Conservation (phyloP, 768 basidiomycete species). For the Kwoniella sp. region DNA sequence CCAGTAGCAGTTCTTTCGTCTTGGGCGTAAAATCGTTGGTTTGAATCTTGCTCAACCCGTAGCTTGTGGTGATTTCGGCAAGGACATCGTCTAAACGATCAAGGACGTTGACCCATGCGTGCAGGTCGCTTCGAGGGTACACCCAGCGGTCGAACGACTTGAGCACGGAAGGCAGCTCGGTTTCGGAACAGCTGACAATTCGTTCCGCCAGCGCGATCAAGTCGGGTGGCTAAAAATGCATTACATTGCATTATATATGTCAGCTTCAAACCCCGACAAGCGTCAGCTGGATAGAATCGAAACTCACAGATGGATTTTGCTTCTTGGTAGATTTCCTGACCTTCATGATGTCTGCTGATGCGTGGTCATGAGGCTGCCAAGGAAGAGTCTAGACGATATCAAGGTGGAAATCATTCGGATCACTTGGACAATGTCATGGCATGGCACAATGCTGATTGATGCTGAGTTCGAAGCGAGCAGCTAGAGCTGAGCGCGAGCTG, state of each 20-base stretch:
- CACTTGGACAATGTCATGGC: not conserved
- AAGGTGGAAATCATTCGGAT: not conserved
- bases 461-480: not conserved
- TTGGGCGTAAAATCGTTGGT: conserved; percentile 72
- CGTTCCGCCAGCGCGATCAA: conserved; percentile 76
- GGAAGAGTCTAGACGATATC: not conserved
- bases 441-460: not conserved
- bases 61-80: conserved; percentile 77
- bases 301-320: conserved; percentile 39
- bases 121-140: conserved; percentile 94
- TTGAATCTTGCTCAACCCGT: conserved; percentile 81
- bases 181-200: conserved; percentile 67
- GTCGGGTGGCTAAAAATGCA: conserved; percentile 42
- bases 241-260: no score
- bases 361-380: not conserved
- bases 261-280: no score
- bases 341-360: conserved; percentile 43
- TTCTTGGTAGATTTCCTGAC: conserved; percentile 48
- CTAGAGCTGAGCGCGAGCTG: no score
- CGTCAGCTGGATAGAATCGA: not conserved
- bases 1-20: conserved; percentile 73
- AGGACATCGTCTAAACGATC: conserved; percentile 93
- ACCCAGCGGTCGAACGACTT: conserved; percentile 77
- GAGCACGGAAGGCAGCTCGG: conserved; percentile 72
- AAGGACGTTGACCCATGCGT: conserved; percentile 92